These are phyloP conservation scores for Wallemia ichthyophaga DNA, from an alignment of 1,284 basidiomycete genomes.

Conservation along the genomic window DNA sequence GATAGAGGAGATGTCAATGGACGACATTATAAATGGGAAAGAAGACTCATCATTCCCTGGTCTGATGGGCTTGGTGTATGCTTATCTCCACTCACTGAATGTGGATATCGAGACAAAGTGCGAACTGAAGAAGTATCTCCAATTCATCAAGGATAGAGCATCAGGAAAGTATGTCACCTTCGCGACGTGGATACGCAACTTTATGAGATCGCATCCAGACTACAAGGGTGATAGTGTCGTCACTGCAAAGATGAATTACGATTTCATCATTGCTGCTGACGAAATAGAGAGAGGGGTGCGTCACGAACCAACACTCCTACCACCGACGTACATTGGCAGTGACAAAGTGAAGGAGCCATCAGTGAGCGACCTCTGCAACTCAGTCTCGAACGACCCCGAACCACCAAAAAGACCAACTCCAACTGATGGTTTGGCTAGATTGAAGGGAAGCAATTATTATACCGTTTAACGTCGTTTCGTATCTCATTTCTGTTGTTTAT, in stretches of 20 bases:
- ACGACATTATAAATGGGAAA: slow-evolving; percentile 84
- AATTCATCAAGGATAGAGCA: slow-evolving; percentile 45
- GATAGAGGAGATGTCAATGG: slow-evolving; percentile 66
- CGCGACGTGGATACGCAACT: slow-evolving; percentile 75
- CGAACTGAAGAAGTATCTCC: slow-evolving; percentile 45
- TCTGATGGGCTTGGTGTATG: slow-evolving; percentile 48
- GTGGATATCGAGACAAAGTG: slow-evolving; percentile 30
- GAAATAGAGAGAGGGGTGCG: slow-evolving; percentile 24
- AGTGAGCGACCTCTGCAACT: neutral
- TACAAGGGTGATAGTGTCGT: slow-evolving; percentile 82
- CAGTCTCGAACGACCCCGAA: neutral
- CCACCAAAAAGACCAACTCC: neutral
- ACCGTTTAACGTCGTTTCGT: neutral
- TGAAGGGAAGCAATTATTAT: neutral
- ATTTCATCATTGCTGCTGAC: slow-evolving; percentile 68
- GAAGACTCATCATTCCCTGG: slow-evolving; percentile 52
- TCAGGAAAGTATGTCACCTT: slow-evolving; percentile 55
- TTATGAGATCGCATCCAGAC: slow-evolving; percentile 57
- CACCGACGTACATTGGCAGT: neutral
- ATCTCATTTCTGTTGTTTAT: neutral
- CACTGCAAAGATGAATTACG: slow-evolving; percentile 71
- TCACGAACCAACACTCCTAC: neutral
- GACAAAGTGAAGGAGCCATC: neutral
- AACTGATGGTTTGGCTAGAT: neutral
- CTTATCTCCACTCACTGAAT: slow-evolving; percentile 67